phyloP scores from a whole-genome alignment of 768 basidiomycete genomes.

The Amanita thiersii region DNA sequence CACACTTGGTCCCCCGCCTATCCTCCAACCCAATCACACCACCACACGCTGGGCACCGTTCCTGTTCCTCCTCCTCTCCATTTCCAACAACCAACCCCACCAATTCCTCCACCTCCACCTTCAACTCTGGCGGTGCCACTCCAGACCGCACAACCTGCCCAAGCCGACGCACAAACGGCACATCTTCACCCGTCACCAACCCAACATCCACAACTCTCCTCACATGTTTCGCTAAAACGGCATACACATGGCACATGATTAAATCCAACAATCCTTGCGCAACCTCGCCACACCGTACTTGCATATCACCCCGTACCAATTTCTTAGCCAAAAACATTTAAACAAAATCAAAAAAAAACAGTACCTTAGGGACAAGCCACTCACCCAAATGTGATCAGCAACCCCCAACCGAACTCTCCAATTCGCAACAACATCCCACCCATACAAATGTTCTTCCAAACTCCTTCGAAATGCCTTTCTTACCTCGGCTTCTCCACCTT shows the following conservation, averaged over 20 bases:
- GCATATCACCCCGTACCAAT: conserved; percentile 34
- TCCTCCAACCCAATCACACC: conserved; percentile 51
- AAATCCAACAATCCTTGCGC: conserved; percentile 41
- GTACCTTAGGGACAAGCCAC: conserved; percentile 6
- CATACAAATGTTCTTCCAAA: conserved; percentile 27
- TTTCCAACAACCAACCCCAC: conserved; percentile 23
- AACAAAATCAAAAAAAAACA: background rate
- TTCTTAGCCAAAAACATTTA: conserved; percentile 25
- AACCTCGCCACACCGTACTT: conserved; percentile 38
- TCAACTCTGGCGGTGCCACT: conserved; percentile 34
- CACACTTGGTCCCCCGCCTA: conserved; percentile 52
- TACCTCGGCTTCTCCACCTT: too few species aligned
- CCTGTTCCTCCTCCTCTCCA: conserved; percentile 25
- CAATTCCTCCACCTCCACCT: conserved; percentile 24
- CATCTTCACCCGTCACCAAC: conserved; percentile 40
- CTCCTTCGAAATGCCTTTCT: too few species aligned
- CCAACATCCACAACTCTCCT: conserved; percentile 12
- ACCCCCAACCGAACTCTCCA: conserved; percentile 50
- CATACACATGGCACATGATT: conserved; percentile 47
- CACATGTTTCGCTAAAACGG: conserved; percentile 51
- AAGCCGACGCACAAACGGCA: conserved; percentile 43
- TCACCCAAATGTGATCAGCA: conserved; percentile 43
- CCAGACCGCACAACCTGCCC: background rate
- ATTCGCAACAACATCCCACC: conserved; percentile 44
- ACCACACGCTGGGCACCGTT: conserved; percentile 71